Evolutionary conservation across 371 early-diverging fungal species (phyloP).

Genomic region (Dinochytrium kinnereticum): DNA sequence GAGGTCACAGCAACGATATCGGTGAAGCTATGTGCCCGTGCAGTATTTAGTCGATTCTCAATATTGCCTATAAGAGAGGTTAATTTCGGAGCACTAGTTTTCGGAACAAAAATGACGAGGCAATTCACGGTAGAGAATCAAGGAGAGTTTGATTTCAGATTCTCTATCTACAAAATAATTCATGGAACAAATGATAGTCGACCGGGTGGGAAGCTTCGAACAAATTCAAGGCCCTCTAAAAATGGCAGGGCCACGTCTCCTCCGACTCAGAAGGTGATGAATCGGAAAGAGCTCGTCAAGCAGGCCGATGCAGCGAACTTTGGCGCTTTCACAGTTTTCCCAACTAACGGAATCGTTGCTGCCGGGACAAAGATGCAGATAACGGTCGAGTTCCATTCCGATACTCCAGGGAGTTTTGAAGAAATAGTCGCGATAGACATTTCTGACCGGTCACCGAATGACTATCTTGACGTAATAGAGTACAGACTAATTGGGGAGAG

Average conservation of each 20-base stretch:
- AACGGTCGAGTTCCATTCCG: slow-evolving; percentile 64
- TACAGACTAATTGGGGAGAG: slow-evolving; percentile 60
- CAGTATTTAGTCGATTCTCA: slow-evolving; percentile 60
- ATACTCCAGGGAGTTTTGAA: slow-evolving; percentile 56
- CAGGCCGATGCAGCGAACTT: slow-evolving; percentile 56
- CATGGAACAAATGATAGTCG: slow-evolving; percentile 41
- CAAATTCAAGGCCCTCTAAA: slow-evolving; percentile 46
- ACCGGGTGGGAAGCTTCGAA: slow-evolving; percentile 33
- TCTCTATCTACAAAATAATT: slow-evolving; percentile 55
- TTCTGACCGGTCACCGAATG: slow-evolving; percentile 53
- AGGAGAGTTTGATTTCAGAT: slow-evolving; percentile 66
- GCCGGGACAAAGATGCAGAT: slow-evolving; percentile 59
- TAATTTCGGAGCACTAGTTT: slow-evolving; percentile 62
- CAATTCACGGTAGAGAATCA: slow-evolving; percentile 62
- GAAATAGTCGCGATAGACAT: slow-evolving; percentile 63
- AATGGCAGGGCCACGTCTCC: slow-evolving; percentile 47
- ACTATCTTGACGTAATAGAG: slow-evolving; percentile 55
- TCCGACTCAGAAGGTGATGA: slow-evolving; percentile 43
- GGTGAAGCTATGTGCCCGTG: slow-evolving; percentile 55
- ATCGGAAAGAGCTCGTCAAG: slow-evolving; percentile 54
- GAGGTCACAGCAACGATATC: slow-evolving; percentile 58
- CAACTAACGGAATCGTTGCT: slow-evolving; percentile 50
- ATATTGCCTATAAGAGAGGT: slow-evolving; percentile 59
- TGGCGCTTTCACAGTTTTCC: slow-evolving; percentile 63
- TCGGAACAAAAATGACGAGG: slow-evolving; percentile 54